Percentiles rank a stretch among this genome's conserved stretches.
Evolutionary conservation across 2,329 filamentous ascomycete species (phyloP).

Genomic region (Fusarium sp.): DNA sequence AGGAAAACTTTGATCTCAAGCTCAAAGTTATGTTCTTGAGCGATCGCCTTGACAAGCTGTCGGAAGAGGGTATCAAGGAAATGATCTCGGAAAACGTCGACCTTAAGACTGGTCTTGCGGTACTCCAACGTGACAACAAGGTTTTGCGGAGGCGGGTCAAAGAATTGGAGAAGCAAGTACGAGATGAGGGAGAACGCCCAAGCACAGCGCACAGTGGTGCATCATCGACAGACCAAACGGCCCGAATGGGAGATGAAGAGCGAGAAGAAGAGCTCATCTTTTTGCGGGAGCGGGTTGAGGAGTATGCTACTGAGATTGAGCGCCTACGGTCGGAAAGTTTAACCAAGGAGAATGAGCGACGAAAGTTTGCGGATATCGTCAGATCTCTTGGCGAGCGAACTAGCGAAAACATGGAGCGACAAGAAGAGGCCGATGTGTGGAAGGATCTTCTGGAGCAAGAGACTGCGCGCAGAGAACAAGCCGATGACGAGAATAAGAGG

Average conservation of each 20-base stretch:
- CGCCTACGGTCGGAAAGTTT: constrained; percentile 81
- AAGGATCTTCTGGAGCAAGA: constrained; percentile 95
- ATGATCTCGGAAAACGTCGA: constrained; percentile 99
- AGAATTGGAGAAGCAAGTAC: constrained; percentile 84
- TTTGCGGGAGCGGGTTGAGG: constrained; percentile 85
- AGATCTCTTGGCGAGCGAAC: constrained; percentile 61
- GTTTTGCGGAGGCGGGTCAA: constrained; percentile 81
- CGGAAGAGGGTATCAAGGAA: constrained; percentile 95
- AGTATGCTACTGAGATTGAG: constrained; percentile 85
- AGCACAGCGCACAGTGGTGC: constrained; percentile 66
- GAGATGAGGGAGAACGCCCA: constrained; percentile 71
- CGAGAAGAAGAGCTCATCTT: constrained; percentile 88
- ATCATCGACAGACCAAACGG: constrained; percentile 68
- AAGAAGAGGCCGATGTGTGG: constrained; percentile 84
- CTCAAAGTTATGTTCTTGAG: constrained; percentile 98
- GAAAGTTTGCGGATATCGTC: constrained; percentile 85
- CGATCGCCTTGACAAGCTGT: constrained; percentile 90
- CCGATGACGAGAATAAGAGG: constrained; percentile 86
- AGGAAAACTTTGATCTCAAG: constrained; percentile 98
- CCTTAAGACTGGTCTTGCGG: constrained; percentile 87
- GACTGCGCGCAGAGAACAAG: constrained; percentile 86
- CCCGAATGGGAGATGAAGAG: constrained; percentile 68
- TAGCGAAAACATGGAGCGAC: constrained; percentile 60
- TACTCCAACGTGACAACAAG: constrained; percentile 91
- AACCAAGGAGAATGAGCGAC: constrained; percentile 83